phyloP scores from a whole-genome alignment of 257 asterid species.

The Cruciata laevipes region DNA sequence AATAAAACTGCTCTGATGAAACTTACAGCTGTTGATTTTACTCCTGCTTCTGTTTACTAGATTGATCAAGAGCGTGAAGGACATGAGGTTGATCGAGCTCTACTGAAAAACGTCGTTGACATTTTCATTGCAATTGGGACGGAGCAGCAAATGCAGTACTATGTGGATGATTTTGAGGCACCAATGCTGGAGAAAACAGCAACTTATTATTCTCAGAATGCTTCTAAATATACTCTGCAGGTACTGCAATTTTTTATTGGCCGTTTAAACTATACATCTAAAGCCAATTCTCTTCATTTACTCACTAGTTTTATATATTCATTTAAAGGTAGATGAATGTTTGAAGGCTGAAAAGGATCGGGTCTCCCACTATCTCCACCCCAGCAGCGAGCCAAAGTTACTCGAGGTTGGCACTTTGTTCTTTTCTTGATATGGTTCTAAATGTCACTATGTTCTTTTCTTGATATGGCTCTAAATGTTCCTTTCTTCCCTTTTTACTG shows the following conservation, averaged over 20 bases:
- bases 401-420: conserved; percentile 66
- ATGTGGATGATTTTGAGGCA: conserved; percentile 81
- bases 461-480: not conserved
- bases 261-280: not conserved
- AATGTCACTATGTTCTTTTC: not conserved
- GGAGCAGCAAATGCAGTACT: conserved; percentile 76
- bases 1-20: not conserved
- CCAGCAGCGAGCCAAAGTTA: conserved; percentile 86
- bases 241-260: not conserved
- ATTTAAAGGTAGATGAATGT: conserved; percentile 70
- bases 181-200: conserved; percentile 77
- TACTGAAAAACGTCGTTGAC: conserved; percentile 79
- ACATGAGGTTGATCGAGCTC: conserved; percentile 85
- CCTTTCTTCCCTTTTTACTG: no score
- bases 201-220: conserved; percentile 92
- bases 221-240: conserved; percentile 43
- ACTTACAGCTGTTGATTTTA: not conserved
- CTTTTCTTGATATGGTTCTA: not conserved
- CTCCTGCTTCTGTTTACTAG: conserved; percentile 28
- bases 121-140: conserved; percentile 94
- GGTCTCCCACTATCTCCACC: conserved; percentile 86
- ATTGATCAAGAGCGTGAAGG: conserved; percentile 98
- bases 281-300: not conserved
- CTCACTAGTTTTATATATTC: not conserved
- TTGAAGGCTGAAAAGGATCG: conserved; percentile 84